These are phyloP conservation scores for Pseudogymnoascus sp. DNA, from an alignment of 2,329 filamentous ascomycete genomes.

Conservation along the genomic window DNA sequence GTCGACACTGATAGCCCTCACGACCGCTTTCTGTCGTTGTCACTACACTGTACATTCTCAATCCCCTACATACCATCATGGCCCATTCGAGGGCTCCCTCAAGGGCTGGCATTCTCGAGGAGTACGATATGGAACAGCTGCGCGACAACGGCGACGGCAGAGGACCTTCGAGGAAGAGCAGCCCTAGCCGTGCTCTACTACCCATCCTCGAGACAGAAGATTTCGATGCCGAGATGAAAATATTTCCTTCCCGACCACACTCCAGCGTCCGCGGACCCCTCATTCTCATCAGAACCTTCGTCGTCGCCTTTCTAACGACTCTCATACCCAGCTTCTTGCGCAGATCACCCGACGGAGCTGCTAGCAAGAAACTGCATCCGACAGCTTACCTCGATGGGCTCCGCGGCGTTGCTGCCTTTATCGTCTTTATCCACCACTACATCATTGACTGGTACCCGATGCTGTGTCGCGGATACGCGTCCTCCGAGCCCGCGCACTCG, in stretches of 20 bases:
- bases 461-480: background rate
- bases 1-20: background rate
- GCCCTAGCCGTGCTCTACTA: background rate
- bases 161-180: background rate
- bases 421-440: constrained; percentile 40
- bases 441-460: constrained; percentile 23
- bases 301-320: background rate
- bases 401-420: constrained; percentile 38
- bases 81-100: background rate
- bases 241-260: background rate
- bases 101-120: background rate
- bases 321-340: background rate
- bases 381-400: constrained; percentile 40
- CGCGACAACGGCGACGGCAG: background rate
- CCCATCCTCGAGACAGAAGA: background rate
- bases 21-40: background rate
- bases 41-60: background rate
- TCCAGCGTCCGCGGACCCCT: background rate
- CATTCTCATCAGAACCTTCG: background rate
- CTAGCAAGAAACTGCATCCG: constrained; percentile 16
- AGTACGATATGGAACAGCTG: background rate
- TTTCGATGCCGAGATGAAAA: background rate
- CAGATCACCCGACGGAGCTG: background rate
- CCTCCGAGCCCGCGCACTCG: constrained; percentile 14
- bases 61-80: background rate